These are phyloP conservation scores for Trichomonas gallinae DNA, from an alignment of 208 protist species.

Conservation along the genomic window DNA sequence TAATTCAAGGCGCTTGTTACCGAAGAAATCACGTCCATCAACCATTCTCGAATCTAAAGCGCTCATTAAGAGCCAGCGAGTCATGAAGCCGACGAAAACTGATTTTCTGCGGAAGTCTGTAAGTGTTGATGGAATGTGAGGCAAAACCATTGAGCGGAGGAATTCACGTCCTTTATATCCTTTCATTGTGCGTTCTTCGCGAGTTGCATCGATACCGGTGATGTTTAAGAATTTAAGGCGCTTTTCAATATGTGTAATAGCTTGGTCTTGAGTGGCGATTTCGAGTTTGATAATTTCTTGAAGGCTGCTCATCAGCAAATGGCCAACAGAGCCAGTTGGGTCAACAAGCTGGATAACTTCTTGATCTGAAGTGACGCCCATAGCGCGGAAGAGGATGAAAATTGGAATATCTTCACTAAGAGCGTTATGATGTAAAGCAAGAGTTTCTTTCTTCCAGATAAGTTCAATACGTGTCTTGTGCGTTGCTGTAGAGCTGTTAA, in stretches of 20 bases:
- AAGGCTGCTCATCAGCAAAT: constrained; percentile 55
- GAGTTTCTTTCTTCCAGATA: constrained; percentile 65
- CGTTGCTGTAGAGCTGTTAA: constrained; percentile 47
- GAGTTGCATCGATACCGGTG: neutral
- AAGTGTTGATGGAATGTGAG: neutral
- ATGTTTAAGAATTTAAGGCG: neutral
- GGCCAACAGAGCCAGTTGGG: constrained; percentile 57
- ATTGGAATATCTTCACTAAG: constrained; percentile 86
- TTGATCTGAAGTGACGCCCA: constrained; percentile 92
- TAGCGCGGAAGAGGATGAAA: constrained; percentile 48
- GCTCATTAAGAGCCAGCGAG: constrained; percentile 81
- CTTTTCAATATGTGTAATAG: constrained; percentile 44
- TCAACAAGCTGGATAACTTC: constrained; percentile 91
- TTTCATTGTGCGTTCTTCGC: neutral
- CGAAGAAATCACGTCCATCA: constrained; percentile 98
- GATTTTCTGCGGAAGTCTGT: constrained; percentile 61
- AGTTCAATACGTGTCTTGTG: constrained; percentile 45
- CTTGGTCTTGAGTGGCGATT: constrained; percentile 32
- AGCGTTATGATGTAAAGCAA: constrained; percentile 90
- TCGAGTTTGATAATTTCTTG: constrained; percentile 59
- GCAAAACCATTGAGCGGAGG: neutral
- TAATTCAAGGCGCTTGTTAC: constrained; percentile 91
- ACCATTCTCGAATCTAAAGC: constrained; percentile 60
- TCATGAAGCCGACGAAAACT: constrained; percentile 87
- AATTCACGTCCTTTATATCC: constrained; percentile 10